Base-by-base conservation (phyloP, 148 eudicot genomes). In the Persicaria tinctoria region DNA sequence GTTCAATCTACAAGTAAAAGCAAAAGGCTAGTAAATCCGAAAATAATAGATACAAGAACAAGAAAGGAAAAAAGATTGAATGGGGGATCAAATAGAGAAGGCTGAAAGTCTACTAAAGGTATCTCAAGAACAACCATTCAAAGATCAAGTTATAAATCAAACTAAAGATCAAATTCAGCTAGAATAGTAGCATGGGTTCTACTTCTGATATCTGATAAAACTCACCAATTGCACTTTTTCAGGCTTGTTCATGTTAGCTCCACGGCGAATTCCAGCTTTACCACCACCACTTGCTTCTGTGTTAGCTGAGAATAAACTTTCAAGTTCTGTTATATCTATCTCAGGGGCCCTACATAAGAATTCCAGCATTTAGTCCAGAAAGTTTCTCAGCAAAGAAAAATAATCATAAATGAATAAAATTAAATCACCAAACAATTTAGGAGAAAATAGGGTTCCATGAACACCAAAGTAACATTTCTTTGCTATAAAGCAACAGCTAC, bases 151-250 rank as follows among this genome's bases (percentile, higher is more conserved):
- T 41, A 32, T 63, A 63, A 23, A 63, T 38, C 69, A 63, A 38
- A 38, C 17, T 38, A 64, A 41, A 64, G 20, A 64, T 64, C 70
- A 64, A n/a, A 64, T 64, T 64, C 47, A 11, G 13, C 70, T 13
- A 64, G 47, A 41, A 14, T 38, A 64, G 47, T 41, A 64, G 47
- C 70, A 64, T 27, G 32, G 32, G 32, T 27, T 27, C 70, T 47
- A 64, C 0, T 1, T 64, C 17, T 38, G 47, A 64, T 38, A 38
- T 38, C 17, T 64, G 47, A 64, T 64, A n/a, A n/a, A n/a, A 83
- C 92, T 94, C 82, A 84, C 98, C 92, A 95, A 73, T 79, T 95
- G 98, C 78, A 95, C 97, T 85, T 91, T 95, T 77, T 95, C 98
- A 76, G 92, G 97, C 82, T 92, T 95, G 79, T 80, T 86, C 48